Evolutionary conservation across 108 stramenopile genomes (phyloP), one percentile per base, ranked within the genome.

Genomic region (Pinguiococcus pyrenoidosus): DNA sequence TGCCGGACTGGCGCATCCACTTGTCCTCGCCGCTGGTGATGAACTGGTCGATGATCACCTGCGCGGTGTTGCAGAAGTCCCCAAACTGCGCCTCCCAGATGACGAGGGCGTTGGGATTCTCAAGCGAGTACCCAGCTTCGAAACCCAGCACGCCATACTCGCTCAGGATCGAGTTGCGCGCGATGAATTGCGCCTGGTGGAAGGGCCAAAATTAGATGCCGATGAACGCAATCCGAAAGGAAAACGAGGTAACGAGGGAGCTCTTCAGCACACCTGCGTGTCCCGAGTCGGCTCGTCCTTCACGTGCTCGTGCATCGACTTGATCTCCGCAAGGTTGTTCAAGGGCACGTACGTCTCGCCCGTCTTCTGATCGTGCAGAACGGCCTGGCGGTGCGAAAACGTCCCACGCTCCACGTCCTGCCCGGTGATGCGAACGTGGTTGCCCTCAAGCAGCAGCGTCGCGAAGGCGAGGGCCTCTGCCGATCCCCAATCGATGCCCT

Each of bases 81-180:
- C 96, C 96, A 61, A 99, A 99, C 54, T 99, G 96, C 10, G 93
- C 96, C 69, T 99, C 96, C 96, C 96, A 99, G 6, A 95, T 49
- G 49, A 87, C 59, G 25, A 99, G 73, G 4, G 81, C 78, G 57
- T 99, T 92, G 36, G 96, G 96, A 54, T 89, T 87, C 66, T 99
- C 93, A 22, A 94, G 56, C 33, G 76, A 74, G 79, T 96, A 98
- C 96, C 96, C 51, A 82, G 74, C 70, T n/a, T 99, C 96, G 60
- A 99, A 99, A n/a, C 93, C 96, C 30, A 99, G 70, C 20, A 99
- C 91, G 22, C 71, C 96, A 57, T 87, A 94, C 73, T 99, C 96
- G 16, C 83, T 85, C 16, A 99, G 57, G 59, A 90, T 85, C 47
- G 83, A 85, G 72, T 99, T 99, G 18, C 85, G 72, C 51, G 78